Conservation (phyloP, 2,329 filamentous ascomycete species). For the Fusarium sp. region DNA sequence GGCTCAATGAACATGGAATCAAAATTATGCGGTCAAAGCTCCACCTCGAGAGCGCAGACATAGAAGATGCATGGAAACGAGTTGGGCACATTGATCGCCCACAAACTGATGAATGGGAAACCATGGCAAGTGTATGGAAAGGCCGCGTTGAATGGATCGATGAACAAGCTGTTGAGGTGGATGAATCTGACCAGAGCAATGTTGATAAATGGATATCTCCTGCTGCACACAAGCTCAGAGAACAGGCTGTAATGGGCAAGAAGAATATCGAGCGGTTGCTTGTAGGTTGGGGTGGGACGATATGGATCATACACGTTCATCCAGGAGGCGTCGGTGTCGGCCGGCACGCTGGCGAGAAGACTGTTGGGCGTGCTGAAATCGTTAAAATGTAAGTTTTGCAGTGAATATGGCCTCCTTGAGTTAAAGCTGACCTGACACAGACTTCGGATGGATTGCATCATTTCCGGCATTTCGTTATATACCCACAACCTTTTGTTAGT, state of each 20-base stretch:
- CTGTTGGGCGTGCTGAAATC: slow-evolving; percentile 84
- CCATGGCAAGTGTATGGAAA: slow-evolving; percentile 97
- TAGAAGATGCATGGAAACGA: slow-evolving; percentile 90
- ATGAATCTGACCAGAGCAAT: slow-evolving; percentile 61
- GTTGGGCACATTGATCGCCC: slow-evolving; percentile 92
- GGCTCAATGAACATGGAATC: slow-evolving; percentile 96
- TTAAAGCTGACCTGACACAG: slow-evolving; percentile 63
- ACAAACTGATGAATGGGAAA: slow-evolving; percentile 87
- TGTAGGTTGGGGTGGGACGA: slow-evolving; percentile 94
- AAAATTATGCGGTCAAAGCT: slow-evolving; percentile 96
- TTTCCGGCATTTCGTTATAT: slow-evolving; percentile 97
- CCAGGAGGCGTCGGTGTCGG: slow-evolving; percentile 73
- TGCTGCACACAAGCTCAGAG: slow-evolving; percentile 56
- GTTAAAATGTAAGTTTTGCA: slow-evolving; percentile 80
- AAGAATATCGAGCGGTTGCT: slow-evolving; percentile 77
- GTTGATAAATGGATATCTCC: slow-evolving; percentile 51
- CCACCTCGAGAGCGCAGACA: slow-evolving; percentile 77
- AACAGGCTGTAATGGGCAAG: slow-evolving; percentile 57
- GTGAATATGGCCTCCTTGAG: slow-evolving; percentile 57
- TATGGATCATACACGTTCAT: slow-evolving; percentile 94
- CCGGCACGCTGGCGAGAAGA: slow-evolving; percentile 73
- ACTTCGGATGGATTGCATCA: slow-evolving; percentile 95
- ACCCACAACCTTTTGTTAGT: slow-evolving; percentile 89
- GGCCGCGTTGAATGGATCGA: slow-evolving; percentile 93
- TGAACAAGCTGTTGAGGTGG: slow-evolving; percentile 77